Conservation (phyloP, 306 rosid species). For the Rosa rugosa region DNA sequence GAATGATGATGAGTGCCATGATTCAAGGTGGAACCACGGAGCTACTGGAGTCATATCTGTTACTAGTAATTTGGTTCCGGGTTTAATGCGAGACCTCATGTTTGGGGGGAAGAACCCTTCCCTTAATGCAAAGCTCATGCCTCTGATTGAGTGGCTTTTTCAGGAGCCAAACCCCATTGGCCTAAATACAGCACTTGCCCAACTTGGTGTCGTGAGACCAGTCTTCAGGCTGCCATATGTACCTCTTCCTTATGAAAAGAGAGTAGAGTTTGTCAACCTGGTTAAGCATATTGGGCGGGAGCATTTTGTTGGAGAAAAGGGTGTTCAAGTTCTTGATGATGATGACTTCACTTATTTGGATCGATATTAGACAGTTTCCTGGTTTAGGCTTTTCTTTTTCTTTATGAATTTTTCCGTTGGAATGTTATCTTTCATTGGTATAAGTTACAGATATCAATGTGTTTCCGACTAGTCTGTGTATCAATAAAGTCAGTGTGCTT, state of each 20-base stretch:
- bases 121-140: constrained; percentile 64
- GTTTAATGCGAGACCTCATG: constrained; percentile 79
- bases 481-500: background rate
- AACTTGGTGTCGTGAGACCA: constrained; percentile 90
- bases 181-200: constrained; percentile 93
- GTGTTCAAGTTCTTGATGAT: constrained; percentile 67
- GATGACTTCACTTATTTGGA: constrained; percentile 59
- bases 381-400: background rate
- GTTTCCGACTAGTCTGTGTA: background rate
- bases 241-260: constrained; percentile 73
- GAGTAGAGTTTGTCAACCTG: constrained; percentile 68
- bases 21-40: constrained; percentile 91
- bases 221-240: constrained; percentile 94
- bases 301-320: constrained; percentile 76
- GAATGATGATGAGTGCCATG: constrained; percentile 89
- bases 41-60: constrained; percentile 93
- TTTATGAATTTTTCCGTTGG: background rate
- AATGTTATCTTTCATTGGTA: background rate
- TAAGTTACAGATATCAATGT: background rate
- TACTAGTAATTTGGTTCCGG: constrained; percentile 82
- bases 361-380: constrained; percentile 44
- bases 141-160: constrained; percentile 84
- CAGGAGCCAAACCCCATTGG: constrained; percentile 87
- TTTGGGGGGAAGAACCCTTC: constrained; percentile 59
- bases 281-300: constrained; percentile 77